Evolutionary conservation across 768 basidiomycete species (phyloP).

Genomic region (Termitomyces heimii): DNA sequence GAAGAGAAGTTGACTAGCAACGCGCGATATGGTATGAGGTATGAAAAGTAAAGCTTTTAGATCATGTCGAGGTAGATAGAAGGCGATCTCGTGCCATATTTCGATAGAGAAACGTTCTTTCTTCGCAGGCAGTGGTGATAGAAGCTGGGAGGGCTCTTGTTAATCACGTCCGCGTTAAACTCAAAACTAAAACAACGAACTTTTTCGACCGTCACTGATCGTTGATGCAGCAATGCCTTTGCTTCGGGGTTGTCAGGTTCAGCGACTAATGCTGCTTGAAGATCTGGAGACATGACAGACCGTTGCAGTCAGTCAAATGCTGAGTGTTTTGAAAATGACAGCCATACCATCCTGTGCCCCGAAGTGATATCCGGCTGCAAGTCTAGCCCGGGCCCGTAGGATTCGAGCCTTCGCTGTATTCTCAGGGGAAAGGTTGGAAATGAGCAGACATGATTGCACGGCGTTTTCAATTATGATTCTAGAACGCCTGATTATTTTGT

Average conservation of each 20-base stretch:
- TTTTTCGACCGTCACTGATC: slow-evolving; percentile 52
- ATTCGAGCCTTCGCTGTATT: slow-evolving; percentile 57
- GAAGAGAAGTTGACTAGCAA: slow-evolving; percentile 60
- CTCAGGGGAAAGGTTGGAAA: slow-evolving; percentile 44
- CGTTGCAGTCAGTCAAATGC: not conserved
- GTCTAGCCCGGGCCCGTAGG: slow-evolving; percentile 58
- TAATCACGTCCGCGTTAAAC: not conserved
- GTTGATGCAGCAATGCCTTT: slow-evolving; percentile 49
- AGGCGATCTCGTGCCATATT: slow-evolving; percentile 52
- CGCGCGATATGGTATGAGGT: slow-evolving; percentile 60
- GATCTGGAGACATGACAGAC: slow-evolving; percentile 34
- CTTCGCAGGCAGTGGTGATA: slow-evolving; percentile 34
- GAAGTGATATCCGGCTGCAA: slow-evolving; percentile 52
- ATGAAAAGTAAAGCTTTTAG: slow-evolving; percentile 59
- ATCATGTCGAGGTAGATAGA: slow-evolving; percentile 38
- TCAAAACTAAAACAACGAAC: slow-evolving; percentile 21
- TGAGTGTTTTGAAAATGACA: not conserved
- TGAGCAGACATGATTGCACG: slow-evolving; percentile 62
- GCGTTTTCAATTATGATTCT: slow-evolving; percentile 68
- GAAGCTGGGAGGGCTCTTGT: slow-evolving; percentile 21
- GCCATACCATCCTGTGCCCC: slow-evolving; percentile 63
- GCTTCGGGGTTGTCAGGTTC: slow-evolving; percentile 72
- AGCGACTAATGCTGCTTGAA: slow-evolving; percentile 55
- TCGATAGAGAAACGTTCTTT: slow-evolving; percentile 58
- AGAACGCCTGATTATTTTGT: slow-evolving; percentile 33